Evolutionary conservation across 148 eudicot genomes (phyloP).

Genomic region (Amaranthus palmeri): DNA sequence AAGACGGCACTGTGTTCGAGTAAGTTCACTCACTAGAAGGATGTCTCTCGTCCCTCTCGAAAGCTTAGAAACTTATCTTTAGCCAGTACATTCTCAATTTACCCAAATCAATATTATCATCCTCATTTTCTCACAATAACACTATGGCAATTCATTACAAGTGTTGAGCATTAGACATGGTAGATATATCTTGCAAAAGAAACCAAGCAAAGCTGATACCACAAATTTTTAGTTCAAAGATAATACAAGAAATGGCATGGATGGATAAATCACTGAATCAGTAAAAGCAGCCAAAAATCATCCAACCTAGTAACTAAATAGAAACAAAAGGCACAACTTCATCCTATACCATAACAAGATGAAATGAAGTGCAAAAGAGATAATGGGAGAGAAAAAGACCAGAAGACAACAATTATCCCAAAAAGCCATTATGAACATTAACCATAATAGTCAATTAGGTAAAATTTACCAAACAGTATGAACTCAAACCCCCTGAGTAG

Average conservation of each 20-base stretch:
- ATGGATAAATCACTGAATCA: background rate
- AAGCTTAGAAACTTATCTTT: too few relatives aligned
- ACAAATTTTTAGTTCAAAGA: background rate
- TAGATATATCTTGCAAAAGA: background rate
- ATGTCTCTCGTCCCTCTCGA: too few relatives aligned
- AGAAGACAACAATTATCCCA: background rate
- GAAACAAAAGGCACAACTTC: background rate
- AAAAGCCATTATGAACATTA: background rate
- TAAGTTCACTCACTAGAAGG: too few relatives aligned
- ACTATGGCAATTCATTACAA: too few relatives aligned
- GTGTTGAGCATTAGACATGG: background rate
- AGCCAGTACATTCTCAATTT: too few relatives aligned
- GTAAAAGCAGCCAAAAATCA: background rate
- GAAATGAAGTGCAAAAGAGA: background rate
- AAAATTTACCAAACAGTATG: constrained; percentile 81
- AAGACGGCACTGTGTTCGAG: too few relatives aligned
- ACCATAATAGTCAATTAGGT: background rate
- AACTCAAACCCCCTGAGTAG: constrained; percentile 97
- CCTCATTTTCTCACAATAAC: too few relatives aligned
- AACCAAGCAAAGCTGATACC: background rate
- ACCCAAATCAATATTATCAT: too few relatives aligned
- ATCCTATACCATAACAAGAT: background rate
- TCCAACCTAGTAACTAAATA: background rate
- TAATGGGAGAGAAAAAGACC: background rate
- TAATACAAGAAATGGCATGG: background rate